Evolutionary conservation across 176 grass and related monocot species (phyloP), one percentile per base, ranked within the genome.

Genomic region (Saccharum officinarum): DNA sequence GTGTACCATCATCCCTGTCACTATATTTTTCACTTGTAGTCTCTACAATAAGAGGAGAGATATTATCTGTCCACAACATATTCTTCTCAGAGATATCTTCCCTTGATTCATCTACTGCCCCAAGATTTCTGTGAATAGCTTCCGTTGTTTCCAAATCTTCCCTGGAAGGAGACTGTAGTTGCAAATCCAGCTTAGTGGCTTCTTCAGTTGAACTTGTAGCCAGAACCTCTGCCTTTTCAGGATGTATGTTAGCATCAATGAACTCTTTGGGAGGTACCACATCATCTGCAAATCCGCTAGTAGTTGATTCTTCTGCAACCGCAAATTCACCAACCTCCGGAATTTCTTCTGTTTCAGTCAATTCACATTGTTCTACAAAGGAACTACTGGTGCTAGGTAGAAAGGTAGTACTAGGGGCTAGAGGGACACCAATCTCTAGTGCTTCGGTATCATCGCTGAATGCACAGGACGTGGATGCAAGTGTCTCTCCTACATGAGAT

Each of bases 31-130:
- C 50, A 66, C 86, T 70, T 82, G 67, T 12, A 47, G 22, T 73
- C 87, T 77, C 69, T 67, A 47, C 82, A 75, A 25, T 78, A 59
- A 54, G 50, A 16, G 36, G 64, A 18, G 61, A 34, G 68, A 68
- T 74, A 85, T 70, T 84, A 47, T 68, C 59, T 64, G 54, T 52
- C 55, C 85, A 73, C 33, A 36, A 36, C 61, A 75, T 23, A 67
- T 78, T 87, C 46, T 79, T 31, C 18, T 84, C 37, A 81, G 59
- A 92, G 20, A 47, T 77, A 89, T 36, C 20, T 87, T 82, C 88
- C 65, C 57, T 64, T 87, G 73, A 77, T 73, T 87, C 85, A 76
- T 90, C 82, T 83, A 33, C 8, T 25, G 69, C 26, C 84, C 69
- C 83, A 80, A 74, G 42, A 90, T 50, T 85, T 82, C 72, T 68